A percentile compares a stretch with the other conserved stretches of the same genome.
Evolutionary conservation across 2,329 filamentous ascomycete species (phyloP).

Genomic region (Didymella pinodella): DNA sequence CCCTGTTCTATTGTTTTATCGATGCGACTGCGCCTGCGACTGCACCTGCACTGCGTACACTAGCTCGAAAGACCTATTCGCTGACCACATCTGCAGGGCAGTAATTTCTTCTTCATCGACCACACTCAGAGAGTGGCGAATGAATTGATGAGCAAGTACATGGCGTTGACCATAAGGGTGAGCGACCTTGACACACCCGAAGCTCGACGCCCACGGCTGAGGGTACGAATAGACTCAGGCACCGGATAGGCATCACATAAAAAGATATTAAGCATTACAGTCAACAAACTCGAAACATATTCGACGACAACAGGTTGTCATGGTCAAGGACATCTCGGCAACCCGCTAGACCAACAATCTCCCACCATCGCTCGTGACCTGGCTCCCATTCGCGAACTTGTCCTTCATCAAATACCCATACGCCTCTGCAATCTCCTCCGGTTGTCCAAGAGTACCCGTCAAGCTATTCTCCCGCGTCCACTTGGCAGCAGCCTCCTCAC

Average conservation of each 20-base stretch:
- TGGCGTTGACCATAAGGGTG: slow-evolving; percentile 2
- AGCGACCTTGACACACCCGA: slow-evolving; percentile 7
- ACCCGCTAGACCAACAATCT: slow-evolving; percentile 31
- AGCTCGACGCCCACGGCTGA: not conserved
- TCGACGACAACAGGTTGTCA: not conserved
- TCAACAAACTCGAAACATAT: not conserved
- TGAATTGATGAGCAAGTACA: slow-evolving; percentile 19
- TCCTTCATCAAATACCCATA: slow-evolving; percentile 58
- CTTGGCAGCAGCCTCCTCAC: slow-evolving; percentile 26
- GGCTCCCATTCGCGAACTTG: slow-evolving; percentile 49
- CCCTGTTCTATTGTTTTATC: slow-evolving; percentile 18
- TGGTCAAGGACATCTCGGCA: not conserved
- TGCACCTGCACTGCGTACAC: not conserved
- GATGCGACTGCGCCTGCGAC: slow-evolving; percentile 5
- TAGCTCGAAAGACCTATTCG: not conserved
- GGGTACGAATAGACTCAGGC: slow-evolving; percentile 3
- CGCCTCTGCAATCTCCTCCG: slow-evolving; percentile 54
- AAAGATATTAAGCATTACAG: not conserved
- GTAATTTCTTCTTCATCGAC: slow-evolving; percentile 1
- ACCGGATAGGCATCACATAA: not conserved
- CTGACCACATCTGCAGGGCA: slow-evolving; percentile 2
- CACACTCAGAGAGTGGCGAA: slow-evolving; percentile 3
- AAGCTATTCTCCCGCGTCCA: slow-evolving; percentile 33
- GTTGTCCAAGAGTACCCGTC: slow-evolving; percentile 33
- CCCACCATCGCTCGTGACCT: slow-evolving; percentile 50